Base-by-base conservation (phyloP, 1,139 yeast species). In the Insectozyma bohioensis region DNA sequence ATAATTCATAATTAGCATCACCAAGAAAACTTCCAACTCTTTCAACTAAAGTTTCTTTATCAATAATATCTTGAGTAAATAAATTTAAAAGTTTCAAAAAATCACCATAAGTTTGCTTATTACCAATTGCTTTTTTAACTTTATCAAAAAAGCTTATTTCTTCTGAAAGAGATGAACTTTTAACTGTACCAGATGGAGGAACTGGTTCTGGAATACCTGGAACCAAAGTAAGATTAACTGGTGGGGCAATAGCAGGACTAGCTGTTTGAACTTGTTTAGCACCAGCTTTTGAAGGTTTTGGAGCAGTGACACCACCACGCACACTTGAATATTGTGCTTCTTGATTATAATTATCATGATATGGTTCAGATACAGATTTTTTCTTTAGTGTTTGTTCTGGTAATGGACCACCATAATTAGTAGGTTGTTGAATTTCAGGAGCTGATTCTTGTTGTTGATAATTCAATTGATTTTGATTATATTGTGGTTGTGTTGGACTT, bases 121-220 rank as follows among this genome's bases (percentile, higher is more conserved):
- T 86, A 20, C 95, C 94, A 53, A 92, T 80, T 4, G 82, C 83
- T 55, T 86, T 87, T 61, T 92, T 92, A 15, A 86, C 96, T 55
- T 83, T 85, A 54, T 92, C 98, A 52, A 92, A 92, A 56, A 90
- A 92, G 5, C 80, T 72, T 22, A 94, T 78, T 57, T 92, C 98
- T 50, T 90, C 97, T 45, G 78, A 74, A 40, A 85, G 63, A 20
- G 80, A 77, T 1, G 85, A 72, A 17, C 74, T 72, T 42, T 77
- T 72, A 6, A 56, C 56, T 10, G 61, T 30, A 28, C 75, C 74
- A 18, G 78, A 68, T 21, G 90, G 86, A 25, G 84, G 84, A 13
- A 84, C 75, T 2, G 95, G 95, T 51, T 86, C 95, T 1, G 95
- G 95, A 24, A 84, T 75, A 7, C 88, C 87, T 0, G 95, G 94